Percentiles rank a stretch among this genome's conserved stretches.
These are phyloP conservation scores for Aureobasidium sp. DNA, from an alignment of 2,329 filamentous ascomycete genomes.

Conservation along the genomic window DNA sequence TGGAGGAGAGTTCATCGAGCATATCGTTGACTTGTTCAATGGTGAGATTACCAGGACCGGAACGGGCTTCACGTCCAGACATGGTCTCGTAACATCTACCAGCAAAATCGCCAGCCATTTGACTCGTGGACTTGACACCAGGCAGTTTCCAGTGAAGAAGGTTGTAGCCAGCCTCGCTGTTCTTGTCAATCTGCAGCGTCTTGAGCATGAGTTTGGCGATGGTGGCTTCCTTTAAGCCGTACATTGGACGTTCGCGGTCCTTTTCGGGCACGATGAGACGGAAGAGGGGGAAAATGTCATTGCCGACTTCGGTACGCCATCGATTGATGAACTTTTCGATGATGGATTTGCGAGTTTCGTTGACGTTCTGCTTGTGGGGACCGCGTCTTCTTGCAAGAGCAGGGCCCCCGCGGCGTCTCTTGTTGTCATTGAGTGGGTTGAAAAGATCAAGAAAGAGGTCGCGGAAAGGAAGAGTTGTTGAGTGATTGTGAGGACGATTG, in stretches of 20 bases:
- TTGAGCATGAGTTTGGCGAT: slow-evolving; percentile 89
- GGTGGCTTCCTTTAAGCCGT: slow-evolving; percentile 84
- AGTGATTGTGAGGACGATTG: slow-evolving; percentile 71
- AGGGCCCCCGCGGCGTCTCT: slow-evolving; percentile 56
- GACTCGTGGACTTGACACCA: slow-evolving; percentile 52
- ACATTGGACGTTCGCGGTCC: slow-evolving; percentile 84
- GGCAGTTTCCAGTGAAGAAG: slow-evolving; percentile 90
- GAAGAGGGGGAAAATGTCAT: slow-evolving; percentile 89
- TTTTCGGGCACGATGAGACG: slow-evolving; percentile 87
- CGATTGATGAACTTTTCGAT: slow-evolving; percentile 77
- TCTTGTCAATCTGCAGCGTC: slow-evolving; percentile 81
- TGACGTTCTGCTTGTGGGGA: slow-evolving; percentile 52
- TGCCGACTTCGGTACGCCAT: slow-evolving; percentile 81
- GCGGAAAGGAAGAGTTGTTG: slow-evolving; percentile 72
- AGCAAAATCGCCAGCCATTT: slow-evolving; percentile 82
- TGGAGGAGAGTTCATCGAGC: slow-evolving; percentile 67
- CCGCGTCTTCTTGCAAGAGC: slow-evolving; percentile 49
- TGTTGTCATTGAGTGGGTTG: slow-evolving; percentile 69
- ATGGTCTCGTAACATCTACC: slow-evolving; percentile 81
- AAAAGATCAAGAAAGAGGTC: slow-evolving; percentile 71
- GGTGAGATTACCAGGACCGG: slow-evolving; percentile 64
- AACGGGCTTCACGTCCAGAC: slow-evolving; percentile 70
- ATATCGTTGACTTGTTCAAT: slow-evolving; percentile 84
- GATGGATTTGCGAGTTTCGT: slow-evolving; percentile 70
- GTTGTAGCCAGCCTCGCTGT: slow-evolving; percentile 79